These are phyloP conservation scores for Oehlia diaphana DNA, from an alignment of 192 early-diverging fungal species.

Conservation along the genomic window DNA sequence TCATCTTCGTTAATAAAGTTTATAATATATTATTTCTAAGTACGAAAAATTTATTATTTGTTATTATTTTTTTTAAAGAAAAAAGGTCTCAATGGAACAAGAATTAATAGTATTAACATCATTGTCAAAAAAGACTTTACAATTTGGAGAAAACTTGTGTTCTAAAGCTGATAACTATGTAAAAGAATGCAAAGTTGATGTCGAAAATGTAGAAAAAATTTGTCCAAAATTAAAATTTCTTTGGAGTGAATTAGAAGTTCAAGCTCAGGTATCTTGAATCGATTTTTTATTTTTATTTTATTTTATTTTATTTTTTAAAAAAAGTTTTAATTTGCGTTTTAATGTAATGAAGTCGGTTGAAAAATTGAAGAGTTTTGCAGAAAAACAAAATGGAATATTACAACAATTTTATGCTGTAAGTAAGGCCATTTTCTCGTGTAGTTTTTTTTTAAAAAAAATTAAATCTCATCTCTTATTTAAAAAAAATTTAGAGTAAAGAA, in stretches of 20 bases:
- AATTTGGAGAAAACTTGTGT: conserved; percentile 25
- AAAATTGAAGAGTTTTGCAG: conserved; percentile 15
- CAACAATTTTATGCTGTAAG: conserved; percentile 23
- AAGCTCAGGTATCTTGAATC: conserved; percentile 8
- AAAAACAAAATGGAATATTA: conserved; percentile 27
- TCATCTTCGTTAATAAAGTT: too few species aligned
- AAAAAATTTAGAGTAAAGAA: conserved; percentile 25
- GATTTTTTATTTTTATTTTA: neutral
- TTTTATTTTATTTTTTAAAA: neutral
- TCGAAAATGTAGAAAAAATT: conserved; percentile 27
- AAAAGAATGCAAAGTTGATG: conserved; percentile 24
- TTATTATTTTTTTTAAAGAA: too few species aligned
- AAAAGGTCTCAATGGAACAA: conserved; percentile 13
- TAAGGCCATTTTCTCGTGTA: neutral
- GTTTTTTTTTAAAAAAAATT: neutral
- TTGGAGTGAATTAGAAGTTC: conserved; percentile 24
- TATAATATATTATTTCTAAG: too few species aligned
- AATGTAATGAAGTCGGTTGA: conserved; percentile 1
- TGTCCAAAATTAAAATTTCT: conserved; percentile 29
- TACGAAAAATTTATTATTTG: too few species aligned
- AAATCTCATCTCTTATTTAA: neutral
- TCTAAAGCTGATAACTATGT: conserved; percentile 19
- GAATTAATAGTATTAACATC: conserved; percentile 23
- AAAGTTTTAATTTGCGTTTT: neutral
- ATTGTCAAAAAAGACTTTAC: conserved; percentile 18